Conservation (phyloP, 768 basidiomycete species). For the Leccinum longicurvipes region DNA sequence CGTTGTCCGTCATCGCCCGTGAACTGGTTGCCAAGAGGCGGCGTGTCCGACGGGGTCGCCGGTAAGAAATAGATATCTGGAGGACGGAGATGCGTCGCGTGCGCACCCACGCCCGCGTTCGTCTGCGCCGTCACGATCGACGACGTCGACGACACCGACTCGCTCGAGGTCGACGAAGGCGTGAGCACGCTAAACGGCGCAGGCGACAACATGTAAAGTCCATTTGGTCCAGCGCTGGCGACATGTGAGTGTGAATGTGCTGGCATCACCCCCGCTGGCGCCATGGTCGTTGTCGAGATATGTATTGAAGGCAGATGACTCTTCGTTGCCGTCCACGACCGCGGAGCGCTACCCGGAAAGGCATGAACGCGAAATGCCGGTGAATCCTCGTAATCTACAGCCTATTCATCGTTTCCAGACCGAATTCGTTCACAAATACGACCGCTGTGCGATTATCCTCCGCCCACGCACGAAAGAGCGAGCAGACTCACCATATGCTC, state of each 20-base stretch:
- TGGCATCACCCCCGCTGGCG: not conserved
- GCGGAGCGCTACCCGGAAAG: conserved; percentile 9
- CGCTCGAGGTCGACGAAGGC: conserved; percentile 19
- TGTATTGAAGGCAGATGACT: conserved; percentile 27
- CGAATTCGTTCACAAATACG: not conserved
- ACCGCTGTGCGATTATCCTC: not conserved
- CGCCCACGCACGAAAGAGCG: not conserved
- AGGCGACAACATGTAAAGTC: conserved; percentile 11
- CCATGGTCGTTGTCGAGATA: conserved; percentile 19
- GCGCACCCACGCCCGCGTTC: not conserved
- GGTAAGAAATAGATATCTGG: conserved; percentile 31
- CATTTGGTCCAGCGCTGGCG: not conserved
- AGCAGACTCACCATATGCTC: conserved; percentile 43
- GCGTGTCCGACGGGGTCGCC: conserved; percentile 23
- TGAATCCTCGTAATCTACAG: conserved; percentile 23
- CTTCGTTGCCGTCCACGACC: conserved; percentile 8
- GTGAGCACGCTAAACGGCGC: conserved; percentile 28
- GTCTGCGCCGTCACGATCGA: conserved; percentile 7
- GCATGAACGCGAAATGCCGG: conserved; percentile 11
- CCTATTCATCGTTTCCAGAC: conserved; percentile 8
- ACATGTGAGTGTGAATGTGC: not conserved
- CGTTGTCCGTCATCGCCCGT: conserved; percentile 1
- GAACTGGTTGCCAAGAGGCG: conserved; percentile 14
- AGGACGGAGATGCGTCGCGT: conserved; percentile 6
- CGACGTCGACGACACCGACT: conserved; percentile 13